Evolutionary conservation across 495 filamentous ascomycete species (phyloP).

Genomic region (Lentithecium fluviatile): DNA sequence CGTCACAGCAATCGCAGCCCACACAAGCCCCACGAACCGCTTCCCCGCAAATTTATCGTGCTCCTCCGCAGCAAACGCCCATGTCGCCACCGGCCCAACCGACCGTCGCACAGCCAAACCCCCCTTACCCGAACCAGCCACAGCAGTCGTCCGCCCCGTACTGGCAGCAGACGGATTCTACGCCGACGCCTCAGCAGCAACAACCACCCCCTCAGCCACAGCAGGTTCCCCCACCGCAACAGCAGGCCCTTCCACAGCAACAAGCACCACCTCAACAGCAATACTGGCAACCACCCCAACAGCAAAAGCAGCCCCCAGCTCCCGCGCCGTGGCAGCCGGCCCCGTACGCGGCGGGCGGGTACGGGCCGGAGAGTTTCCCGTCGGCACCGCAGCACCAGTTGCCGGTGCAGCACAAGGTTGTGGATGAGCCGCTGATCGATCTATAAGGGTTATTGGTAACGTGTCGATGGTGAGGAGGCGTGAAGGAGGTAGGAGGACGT

Average conservation of each 20-base stretch:
- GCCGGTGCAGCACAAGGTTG: conserved; percentile 48
- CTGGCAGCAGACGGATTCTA: too few species aligned
- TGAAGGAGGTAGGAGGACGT: neutral
- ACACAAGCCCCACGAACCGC: conserved; percentile 16
- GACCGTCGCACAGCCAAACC: neutral
- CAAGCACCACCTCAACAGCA: conserved; percentile 31
- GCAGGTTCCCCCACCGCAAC: conserved; percentile 28
- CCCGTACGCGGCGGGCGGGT: conserved; percentile 45
- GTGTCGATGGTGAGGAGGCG: neutral
- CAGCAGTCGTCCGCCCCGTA: conserved; percentile 26
- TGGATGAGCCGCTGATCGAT: conserved; percentile 94
- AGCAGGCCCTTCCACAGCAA: conserved; percentile 24
- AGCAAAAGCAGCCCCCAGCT: conserved; percentile 48
- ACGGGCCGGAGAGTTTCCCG: conserved; percentile 63
- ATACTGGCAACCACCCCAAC: conserved; percentile 40
- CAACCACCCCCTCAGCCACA: conserved; percentile 23
- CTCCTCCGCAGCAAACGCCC: conserved; percentile 33
- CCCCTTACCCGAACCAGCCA: neutral
- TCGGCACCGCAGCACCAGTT: conserved; percentile 62
- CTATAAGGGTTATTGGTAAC: conserved; percentile 46
- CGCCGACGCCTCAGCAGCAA: conserved; percentile 7
- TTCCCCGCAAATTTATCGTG: conserved; percentile 29
- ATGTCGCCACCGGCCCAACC: conserved; percentile 28
- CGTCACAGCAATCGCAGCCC: conserved; percentile 29
- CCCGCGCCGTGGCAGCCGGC: conserved; percentile 40